phyloP scores from a whole-genome alignment of 2,329 filamentous ascomycete species.

The Teratosphaeriaceae sp. region DNA sequence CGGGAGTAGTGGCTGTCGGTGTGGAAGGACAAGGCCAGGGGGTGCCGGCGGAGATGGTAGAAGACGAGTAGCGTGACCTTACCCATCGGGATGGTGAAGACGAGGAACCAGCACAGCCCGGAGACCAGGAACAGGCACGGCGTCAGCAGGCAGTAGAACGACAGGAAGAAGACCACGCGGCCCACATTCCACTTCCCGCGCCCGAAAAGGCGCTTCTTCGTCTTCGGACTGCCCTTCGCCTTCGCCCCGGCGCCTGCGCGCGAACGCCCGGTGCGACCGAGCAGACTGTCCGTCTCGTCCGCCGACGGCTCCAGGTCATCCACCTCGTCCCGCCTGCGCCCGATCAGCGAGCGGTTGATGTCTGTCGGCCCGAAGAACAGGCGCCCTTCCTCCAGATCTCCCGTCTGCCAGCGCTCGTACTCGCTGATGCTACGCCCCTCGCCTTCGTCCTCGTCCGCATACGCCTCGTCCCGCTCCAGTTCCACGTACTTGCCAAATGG shows the following conservation, averaged over 20 bases:
- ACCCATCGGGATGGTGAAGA: slow-evolving; percentile 98
- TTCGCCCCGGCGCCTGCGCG: slow-evolving; percentile 16
- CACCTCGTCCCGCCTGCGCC: slow-evolving; percentile 78
- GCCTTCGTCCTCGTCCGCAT: slow-evolving; percentile 87
- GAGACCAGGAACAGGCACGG: slow-evolving; percentile 82
- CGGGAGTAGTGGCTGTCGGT: slow-evolving; percentile 73
- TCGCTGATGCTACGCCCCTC: slow-evolving; percentile 96
- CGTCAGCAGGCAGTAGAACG: slow-evolving; percentile 90
- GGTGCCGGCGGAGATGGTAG: slow-evolving; percentile 86
- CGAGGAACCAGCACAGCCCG: slow-evolving; percentile 86
- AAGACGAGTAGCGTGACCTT: slow-evolving; percentile 86
- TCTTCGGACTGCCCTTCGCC: slow-evolving; percentile 18
- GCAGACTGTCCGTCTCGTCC: slow-evolving; percentile 82
- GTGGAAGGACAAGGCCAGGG: slow-evolving; percentile 87
- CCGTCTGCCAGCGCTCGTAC: slow-evolving; percentile 98
- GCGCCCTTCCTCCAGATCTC: slow-evolving; percentile 89
- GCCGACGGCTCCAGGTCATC: slow-evolving; percentile 56
- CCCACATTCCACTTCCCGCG: slow-evolving; percentile 94
- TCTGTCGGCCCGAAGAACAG: slow-evolving; percentile 86
- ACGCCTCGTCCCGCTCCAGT: slow-evolving; percentile 87
- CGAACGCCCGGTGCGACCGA: slow-evolving; percentile 49
- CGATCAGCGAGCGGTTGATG: slow-evolving; percentile 67
- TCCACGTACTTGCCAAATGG: slow-evolving; percentile 96
- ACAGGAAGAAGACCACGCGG: slow-evolving; percentile 88
- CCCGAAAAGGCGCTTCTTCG: slow-evolving; percentile 85